phyloP scores from a whole-genome alignment of 1,284 basidiomycete species.

The Fomitopsis betulina region DNA sequence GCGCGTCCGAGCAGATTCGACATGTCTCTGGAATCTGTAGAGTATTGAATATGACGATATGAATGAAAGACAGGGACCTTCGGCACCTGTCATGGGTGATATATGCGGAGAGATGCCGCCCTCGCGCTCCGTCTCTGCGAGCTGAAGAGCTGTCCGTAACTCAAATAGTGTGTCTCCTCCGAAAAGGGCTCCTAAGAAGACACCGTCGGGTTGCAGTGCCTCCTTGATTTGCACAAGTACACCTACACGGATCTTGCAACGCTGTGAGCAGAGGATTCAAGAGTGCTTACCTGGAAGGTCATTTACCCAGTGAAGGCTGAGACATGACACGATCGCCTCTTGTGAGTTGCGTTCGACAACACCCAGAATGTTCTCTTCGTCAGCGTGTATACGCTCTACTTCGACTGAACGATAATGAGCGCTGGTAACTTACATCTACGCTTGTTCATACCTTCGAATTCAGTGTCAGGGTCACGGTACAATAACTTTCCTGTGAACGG shows the following conservation, averaged over 20 bases:
- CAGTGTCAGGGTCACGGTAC: slow-evolving; percentile 65
- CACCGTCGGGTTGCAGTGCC: slow-evolving; percentile 86
- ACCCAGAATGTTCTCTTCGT: slow-evolving; percentile 74
- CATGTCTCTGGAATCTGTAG: slow-evolving; percentile 82
- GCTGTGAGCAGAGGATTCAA: not conserved
- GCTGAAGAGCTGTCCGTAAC: slow-evolving; percentile 86
- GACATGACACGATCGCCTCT: slow-evolving; percentile 89
- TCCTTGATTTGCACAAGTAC: slow-evolving; percentile 86
- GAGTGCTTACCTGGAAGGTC: slow-evolving; percentile 81
- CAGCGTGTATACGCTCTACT: slow-evolving; percentile 66
- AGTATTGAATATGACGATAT: not conserved
- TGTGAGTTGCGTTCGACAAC: slow-evolving; percentile 70
- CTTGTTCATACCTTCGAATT: slow-evolving; percentile 64
- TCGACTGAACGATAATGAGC: slow-evolving; percentile 45
- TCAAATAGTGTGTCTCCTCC: slow-evolving; percentile 98
- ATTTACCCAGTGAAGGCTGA: slow-evolving; percentile 96
- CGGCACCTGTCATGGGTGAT: slow-evolving; percentile 93
- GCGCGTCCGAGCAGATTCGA: slow-evolving; percentile 90
- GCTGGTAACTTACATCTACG: not conserved
- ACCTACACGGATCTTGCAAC: slow-evolving; percentile 40
- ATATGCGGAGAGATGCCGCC: slow-evolving; percentile 94
- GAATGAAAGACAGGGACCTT: not conserved
- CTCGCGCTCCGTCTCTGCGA: slow-evolving; percentile 92
- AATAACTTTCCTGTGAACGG: slow-evolving; percentile 50
- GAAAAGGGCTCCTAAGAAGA: slow-evolving; percentile 92